Percentiles rank a stretch among this genome's conserved stretches.
Conservation (phyloP, 2,329 filamentous ascomycete genomes). For the Trichoderma sp. region DNA sequence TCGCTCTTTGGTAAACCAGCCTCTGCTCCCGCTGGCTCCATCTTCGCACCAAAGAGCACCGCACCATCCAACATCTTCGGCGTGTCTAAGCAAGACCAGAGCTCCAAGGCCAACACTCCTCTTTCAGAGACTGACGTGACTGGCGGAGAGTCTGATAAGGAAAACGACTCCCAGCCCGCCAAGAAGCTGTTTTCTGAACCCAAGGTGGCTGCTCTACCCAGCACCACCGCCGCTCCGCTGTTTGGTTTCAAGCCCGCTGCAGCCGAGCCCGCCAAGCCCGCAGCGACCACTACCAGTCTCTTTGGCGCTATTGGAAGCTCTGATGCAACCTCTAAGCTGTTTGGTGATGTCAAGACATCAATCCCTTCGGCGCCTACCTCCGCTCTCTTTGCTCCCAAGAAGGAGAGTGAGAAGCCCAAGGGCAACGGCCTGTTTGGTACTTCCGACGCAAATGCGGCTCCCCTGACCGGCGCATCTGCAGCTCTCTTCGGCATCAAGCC, state of each 20-base stretch:
- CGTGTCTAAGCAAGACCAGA: conserved; percentile 31
- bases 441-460: neutral
- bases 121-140: conserved; percentile 33
- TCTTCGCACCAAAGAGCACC: conserved; percentile 40
- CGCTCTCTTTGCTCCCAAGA: neutral
- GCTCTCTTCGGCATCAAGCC: conserved; percentile 24
- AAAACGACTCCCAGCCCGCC: conserved; percentile 40
- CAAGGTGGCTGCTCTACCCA: conserved; percentile 33
- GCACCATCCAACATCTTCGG: conserved; percentile 38
- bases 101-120: conserved; percentile 26
- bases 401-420: neutral
- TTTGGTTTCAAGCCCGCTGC: conserved; percentile 35
- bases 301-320: conserved; percentile 40
- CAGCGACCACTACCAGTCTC: conserved; percentile 32
- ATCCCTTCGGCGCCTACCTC: conserved; percentile 24
- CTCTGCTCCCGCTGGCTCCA: conserved; percentile 32
- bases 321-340: conserved; percentile 36
- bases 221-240: conserved; percentile 29
- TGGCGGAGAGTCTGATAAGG: conserved; percentile 45
- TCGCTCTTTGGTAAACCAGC: conserved; percentile 35
- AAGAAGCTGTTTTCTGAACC: conserved; percentile 33
- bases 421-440: neutral
- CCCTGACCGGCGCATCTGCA: conserved; percentile 11
- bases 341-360: conserved; percentile 37
- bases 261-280: conserved; percentile 28